Conservation (phyloP, 169 alveolate genomes). For the Plasmodium knowlesi region DNA sequence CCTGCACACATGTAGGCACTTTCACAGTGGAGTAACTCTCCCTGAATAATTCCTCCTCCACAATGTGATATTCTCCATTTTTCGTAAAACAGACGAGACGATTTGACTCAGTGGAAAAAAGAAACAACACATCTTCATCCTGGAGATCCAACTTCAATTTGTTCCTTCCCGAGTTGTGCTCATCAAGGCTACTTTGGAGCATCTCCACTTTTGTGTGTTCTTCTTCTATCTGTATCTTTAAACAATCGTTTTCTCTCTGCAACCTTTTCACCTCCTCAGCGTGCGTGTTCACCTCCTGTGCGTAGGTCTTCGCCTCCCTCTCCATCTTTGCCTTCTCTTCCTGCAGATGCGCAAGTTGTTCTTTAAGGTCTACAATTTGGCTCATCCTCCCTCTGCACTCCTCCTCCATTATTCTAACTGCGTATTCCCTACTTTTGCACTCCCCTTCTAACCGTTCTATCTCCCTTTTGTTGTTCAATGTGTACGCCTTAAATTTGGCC, state of each 20-base stretch:
- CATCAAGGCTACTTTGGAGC: neutral
- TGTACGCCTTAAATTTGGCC: constrained; percentile 59
- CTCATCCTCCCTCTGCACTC: neutral
- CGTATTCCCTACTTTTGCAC: constrained; percentile 25
- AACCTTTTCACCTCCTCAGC: constrained; percentile 2
- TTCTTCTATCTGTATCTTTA: constrained; percentile 11
- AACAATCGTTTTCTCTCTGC: neutral
- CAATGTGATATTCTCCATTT: constrained; percentile 19
- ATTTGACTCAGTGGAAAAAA: neutral
- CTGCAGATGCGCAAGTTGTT: constrained; percentile 11
- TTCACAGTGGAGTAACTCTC: neutral
- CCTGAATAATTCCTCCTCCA: constrained; percentile 9
- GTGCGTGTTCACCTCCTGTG: neutral
- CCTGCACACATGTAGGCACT: constrained; percentile 14
- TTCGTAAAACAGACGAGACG: constrained; percentile 16
- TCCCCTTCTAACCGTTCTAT: constrained; percentile 13
- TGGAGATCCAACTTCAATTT: neutral
- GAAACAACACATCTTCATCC: constrained; percentile 17
- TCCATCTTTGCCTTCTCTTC: neutral
- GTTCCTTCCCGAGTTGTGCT: neutral
- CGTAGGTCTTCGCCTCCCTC: neutral
- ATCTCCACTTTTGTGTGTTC: neutral
- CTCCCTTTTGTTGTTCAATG: constrained; percentile 61
- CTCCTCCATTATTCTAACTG: neutral
- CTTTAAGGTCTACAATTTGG: neutral